Conservation (phyloP, 176 grass and related monocot species). For the Chloris gayana region DNA sequence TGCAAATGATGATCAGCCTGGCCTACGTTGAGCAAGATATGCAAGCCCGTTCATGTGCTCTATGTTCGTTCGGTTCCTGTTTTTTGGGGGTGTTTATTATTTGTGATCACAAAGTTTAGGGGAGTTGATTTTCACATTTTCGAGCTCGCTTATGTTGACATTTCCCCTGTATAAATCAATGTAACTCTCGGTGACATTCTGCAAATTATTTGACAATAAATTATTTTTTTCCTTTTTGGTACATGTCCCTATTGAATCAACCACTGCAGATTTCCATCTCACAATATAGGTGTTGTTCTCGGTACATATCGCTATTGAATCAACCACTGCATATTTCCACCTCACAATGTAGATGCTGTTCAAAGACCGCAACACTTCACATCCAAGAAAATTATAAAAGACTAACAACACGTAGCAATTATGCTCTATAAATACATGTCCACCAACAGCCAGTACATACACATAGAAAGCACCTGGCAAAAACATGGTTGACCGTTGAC, state of each 20-base stretch:
- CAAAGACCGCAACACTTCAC: no score
- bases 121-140: slow-evolving; percentile 34
- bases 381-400: no score
- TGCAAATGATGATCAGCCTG: slow-evolving; percentile 42
- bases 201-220: slow-evolving; percentile 43
- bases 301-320: not conserved
- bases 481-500: not conserved
- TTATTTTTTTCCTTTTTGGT: not conserved
- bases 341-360: not conserved
- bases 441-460: not conserved
- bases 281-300: not conserved
- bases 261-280: not conserved
- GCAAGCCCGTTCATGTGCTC: slow-evolving; percentile 2
- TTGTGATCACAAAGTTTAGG: slow-evolving; percentile 37
- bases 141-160: slow-evolving; percentile 25
- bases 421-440: slow-evolving; percentile 5
- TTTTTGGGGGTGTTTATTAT: not conserved
- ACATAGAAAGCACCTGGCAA: not conserved
- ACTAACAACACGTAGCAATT: not conserved
- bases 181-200: slow-evolving; percentile 27
- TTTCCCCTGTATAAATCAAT: slow-evolving; percentile 35
- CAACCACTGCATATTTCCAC: not conserved
- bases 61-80: slow-evolving; percentile 17
- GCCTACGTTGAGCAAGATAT: not conserved
- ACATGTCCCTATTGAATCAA: not conserved